These are phyloP conservation scores for Ceratocystis ficicola DNA, from an alignment of 2,329 filamentous ascomycete genomes.

Conservation along the genomic window DNA sequence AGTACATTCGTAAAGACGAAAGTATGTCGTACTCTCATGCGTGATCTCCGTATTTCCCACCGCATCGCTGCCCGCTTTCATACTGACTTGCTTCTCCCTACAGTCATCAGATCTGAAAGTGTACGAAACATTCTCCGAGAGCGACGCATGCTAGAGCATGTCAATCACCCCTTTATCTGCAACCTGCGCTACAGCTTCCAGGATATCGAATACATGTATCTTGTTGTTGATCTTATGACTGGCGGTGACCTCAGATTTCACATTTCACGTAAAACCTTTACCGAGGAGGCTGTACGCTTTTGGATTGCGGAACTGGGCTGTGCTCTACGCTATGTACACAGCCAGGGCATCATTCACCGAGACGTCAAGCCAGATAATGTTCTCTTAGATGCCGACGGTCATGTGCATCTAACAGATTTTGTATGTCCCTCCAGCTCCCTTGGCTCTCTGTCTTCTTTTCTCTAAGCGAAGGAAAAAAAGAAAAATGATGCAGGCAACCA, in stretches of 20 bases:
- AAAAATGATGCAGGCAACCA: background rate
- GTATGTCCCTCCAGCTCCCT: conserved; percentile 40
- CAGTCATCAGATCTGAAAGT: conserved; percentile 93
- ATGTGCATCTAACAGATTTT: conserved; percentile 96
- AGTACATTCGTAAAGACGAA: conserved; percentile 98
- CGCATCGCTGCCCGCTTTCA: background rate
- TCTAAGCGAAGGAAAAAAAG: background rate
- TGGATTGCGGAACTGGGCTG: conserved; percentile 94
- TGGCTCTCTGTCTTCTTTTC: background rate
- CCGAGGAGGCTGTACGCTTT: conserved; percentile 89
- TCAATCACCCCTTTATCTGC: conserved; percentile 96
- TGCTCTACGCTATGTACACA: conserved; percentile 75
- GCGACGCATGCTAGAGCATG: conserved; percentile 91
- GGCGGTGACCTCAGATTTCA: conserved; percentile 94
- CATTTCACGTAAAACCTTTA: conserved; percentile 95
- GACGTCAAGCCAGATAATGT: conserved; percentile 92
- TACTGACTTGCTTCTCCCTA: conserved; percentile 13
- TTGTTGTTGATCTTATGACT: conserved; percentile 96
- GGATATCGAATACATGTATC: conserved; percentile 98
- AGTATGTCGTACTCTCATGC: conserved; percentile 36
- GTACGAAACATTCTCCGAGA: conserved; percentile 97
- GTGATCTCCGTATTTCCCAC: background rate
- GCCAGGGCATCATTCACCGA: conserved; percentile 77
- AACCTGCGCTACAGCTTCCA: conserved; percentile 98
- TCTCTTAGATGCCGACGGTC: conserved; percentile 72